Conservation (phyloP, 345 rosid species). For the Mallotus nudiflorus region DNA sequence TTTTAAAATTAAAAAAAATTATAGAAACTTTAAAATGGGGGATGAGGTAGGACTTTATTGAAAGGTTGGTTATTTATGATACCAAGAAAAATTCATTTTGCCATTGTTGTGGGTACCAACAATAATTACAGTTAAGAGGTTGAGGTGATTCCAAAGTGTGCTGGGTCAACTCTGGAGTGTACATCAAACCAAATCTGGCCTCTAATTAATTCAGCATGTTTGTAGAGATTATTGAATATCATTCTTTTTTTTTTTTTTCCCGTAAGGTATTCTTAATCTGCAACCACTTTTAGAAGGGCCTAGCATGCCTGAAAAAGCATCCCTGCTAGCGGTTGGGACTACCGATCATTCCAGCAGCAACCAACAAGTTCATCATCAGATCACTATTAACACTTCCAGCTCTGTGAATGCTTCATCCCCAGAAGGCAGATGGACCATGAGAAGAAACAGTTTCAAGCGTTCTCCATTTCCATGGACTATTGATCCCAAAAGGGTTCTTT, state of each 20-base stretch:
- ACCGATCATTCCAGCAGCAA: slow-evolving; percentile 36
- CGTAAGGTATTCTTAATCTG: slow-evolving; percentile 19
- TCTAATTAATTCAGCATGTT: background rate
- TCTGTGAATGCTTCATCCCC: slow-evolving; percentile 28
- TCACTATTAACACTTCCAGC: slow-evolving; percentile 59
- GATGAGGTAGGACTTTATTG: too few species aligned
- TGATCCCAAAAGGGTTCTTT: slow-evolving; percentile 85
- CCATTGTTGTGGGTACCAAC: background rate
- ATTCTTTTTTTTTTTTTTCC: slow-evolving; percentile 18
- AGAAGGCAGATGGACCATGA: slow-evolving; percentile 44
- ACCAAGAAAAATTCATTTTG: background rate
- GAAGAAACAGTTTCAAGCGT: slow-evolving; percentile 75
- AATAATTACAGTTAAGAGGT: slow-evolving; percentile 3
- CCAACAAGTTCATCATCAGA: slow-evolving; percentile 69
- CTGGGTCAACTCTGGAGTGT: slow-evolving; percentile 2
- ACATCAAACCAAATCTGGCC: slow-evolving; percentile 6
- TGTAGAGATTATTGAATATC: slow-evolving; percentile 13
- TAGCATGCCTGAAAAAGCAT: slow-evolving; percentile 58
- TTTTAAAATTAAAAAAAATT: too few species aligned
- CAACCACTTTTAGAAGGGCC: slow-evolving; percentile 33
- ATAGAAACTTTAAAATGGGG: too few species aligned
- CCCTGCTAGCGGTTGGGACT: slow-evolving; percentile 30
- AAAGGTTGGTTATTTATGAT: background rate
- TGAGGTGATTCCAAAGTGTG: slow-evolving; percentile 21
- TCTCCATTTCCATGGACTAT: slow-evolving; percentile 54